A percentile compares a stretch with the other conserved stretches of the same genome.
These are phyloP conservation scores for Aspergillus steynii DNA, from an alignment of 495 filamentous ascomycete species.

Conservation along the genomic window DNA sequence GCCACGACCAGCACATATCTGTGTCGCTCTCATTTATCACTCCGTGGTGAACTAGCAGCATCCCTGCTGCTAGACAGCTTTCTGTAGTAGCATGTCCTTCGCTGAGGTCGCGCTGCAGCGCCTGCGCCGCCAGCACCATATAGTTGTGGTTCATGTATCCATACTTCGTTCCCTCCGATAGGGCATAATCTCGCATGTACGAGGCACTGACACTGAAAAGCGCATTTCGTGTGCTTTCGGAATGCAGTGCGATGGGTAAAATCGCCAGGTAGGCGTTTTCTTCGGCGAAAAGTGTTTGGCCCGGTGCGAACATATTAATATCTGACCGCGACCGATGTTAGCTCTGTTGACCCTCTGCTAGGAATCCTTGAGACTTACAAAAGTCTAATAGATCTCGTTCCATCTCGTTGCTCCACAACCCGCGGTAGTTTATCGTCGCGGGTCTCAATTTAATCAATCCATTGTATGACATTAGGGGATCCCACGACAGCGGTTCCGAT, in stretches of 20 bases:
- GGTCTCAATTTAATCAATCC: background rate
- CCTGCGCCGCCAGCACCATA: background rate
- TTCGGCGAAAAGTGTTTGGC: background rate
- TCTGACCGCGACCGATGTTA: background rate
- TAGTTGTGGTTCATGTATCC: background rate
- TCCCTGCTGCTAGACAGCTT: background rate
- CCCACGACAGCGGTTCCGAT: background rate
- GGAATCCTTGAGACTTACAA: background rate
- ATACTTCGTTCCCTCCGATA: background rate
- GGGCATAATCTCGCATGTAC: background rate
- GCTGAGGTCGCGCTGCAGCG: background rate
- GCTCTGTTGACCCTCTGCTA: background rate
- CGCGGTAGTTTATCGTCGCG: background rate
- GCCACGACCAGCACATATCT: background rate
- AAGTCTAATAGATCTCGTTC: background rate
- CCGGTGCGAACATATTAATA: background rate
- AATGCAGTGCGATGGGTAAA: background rate
- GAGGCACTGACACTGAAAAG: background rate
- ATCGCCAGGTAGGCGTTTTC: background rate
- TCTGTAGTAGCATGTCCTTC: background rate
- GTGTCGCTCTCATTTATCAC: background rate
- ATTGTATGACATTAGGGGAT: background rate
- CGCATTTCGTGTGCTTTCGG: background rate
- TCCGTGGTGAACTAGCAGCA: background rate
- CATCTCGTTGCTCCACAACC: background rate